Evolutionary conservation across 352 stramenopile genomes (phyloP), one percentile per base, ranked within the genome.

Genomic region (Phytophthora cryptogea): DNA sequence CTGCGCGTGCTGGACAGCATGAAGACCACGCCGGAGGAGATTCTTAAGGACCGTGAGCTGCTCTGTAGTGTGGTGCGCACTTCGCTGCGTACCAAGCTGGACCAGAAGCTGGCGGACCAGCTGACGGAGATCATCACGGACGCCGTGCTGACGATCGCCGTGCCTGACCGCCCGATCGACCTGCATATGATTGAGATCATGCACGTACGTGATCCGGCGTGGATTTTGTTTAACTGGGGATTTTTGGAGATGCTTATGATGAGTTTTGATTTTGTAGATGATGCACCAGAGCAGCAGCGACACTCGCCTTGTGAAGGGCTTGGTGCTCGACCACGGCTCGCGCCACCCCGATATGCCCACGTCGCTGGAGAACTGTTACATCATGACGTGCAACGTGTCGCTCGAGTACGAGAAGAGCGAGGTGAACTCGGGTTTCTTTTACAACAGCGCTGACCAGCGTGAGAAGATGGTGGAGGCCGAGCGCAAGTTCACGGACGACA

Each of bases 391-490:
- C 78, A 99, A 99, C 76, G 96, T 99, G 27, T 99, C 92, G 35
- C 92, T 99, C 69, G 98, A 99, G 85, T 99, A 99, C 75, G 98
- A 99, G 86, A 99, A 99, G 92, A 99, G 81, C 54, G 98, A 99
- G 77, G 94, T 99, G 32, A 98, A 98, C 75, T 95, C 85, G 30
- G 95, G 95, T 27, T 99, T 99, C 72, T 98, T 99, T 63, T 99
- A 99, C 80, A 98, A 86, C 62, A 98, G 75, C 59, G 97, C 98
- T n/a, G 92, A 99, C 44, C 95, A 99, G 83, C 87, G 98, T 54
- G 98, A 99, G 81, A 98, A 98, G 82, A 96, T 98, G 77, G 94
- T 98, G 40, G 94, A 96, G 52, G 90, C 89, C 31, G 95, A 98
- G 70, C 87, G 94, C 45, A 92, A 94, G 63, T 98, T 98, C 70